Percentiles rank a stretch among this genome's conserved stretches.
Evolutionary conservation across 2,329 filamentous ascomycete species (phyloP).

Genomic region (Aspergillus tamarii): DNA sequence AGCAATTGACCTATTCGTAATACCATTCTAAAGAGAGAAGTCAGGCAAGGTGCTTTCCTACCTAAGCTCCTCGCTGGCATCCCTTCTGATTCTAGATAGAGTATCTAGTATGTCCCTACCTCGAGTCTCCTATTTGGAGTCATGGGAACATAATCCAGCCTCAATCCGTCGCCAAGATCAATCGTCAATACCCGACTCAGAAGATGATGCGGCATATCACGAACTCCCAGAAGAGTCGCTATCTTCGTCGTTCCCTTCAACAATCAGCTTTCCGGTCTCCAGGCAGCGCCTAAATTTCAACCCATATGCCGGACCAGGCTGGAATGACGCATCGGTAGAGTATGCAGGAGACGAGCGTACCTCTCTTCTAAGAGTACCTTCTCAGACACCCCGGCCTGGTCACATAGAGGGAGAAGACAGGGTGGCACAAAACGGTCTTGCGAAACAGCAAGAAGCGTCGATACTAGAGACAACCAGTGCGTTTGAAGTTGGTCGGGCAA

Average conservation of each 20-base stretch:
- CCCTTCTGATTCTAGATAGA: background rate
- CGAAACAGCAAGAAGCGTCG: conserved; percentile 21
- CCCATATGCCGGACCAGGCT: conserved; percentile 43
- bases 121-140: conserved; percentile 48
- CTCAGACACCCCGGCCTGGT: conserved; percentile 25
- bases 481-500: conserved; percentile 58
- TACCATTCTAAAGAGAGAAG: background rate
- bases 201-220: conserved; percentile 30
- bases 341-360: conserved; percentile 32
- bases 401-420: conserved; percentile 16
- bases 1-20: background rate
- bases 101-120: conserved; percentile 44
- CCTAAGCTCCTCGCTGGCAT: background rate
- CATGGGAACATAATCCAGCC: conserved; percentile 43
- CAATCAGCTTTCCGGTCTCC: conserved; percentile 27
- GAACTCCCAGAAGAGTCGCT: conserved; percentile 35
- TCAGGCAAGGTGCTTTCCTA: background rate
- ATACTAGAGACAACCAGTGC: conserved; percentile 42
- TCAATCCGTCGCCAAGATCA: conserved; percentile 30
- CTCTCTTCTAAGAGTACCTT: conserved; percentile 25
- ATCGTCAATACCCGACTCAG: conserved; percentile 27
- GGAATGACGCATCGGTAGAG: conserved; percentile 36
- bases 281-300: conserved; percentile 46
- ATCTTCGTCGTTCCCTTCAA: conserved; percentile 41
- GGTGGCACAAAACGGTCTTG: conserved; percentile 14